Evolutionary conservation across 2,329 filamentous ascomycete genomes (phyloP).

Genomic region (Sporothrix variecibatus): DNA sequence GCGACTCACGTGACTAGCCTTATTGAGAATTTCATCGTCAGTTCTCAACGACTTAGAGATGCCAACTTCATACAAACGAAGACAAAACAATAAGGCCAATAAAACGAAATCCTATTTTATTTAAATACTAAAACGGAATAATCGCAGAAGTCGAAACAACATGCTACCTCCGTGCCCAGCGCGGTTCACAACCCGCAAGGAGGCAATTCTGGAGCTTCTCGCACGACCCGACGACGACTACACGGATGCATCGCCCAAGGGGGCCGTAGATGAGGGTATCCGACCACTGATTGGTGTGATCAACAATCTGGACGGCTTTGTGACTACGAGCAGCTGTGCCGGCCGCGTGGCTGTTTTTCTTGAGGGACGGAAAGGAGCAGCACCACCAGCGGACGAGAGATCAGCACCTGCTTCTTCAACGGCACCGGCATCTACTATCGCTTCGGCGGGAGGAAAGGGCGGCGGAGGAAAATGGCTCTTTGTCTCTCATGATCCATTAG

Average conservation of each 20-base stretch:
- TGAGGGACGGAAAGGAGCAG: slow-evolving; percentile 63
- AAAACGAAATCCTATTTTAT: no score
- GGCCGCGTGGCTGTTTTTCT: slow-evolving; percentile 85
- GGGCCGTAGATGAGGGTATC: slow-evolving; percentile 78
- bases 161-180: slow-evolving; percentile 28
- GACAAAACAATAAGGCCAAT: not conserved
- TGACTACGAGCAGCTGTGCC: slow-evolving; percentile 92
- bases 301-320: slow-evolving; percentile 72
- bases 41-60: not conserved
- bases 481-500: slow-evolving; percentile 77
- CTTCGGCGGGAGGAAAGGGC: slow-evolving; percentile 79
- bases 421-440: slow-evolving; percentile 38
- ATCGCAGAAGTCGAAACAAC: not conserved
- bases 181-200: slow-evolving; percentile 57
- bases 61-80: not conserved
- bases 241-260: slow-evolving; percentile 84
- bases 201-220: slow-evolving; percentile 70
- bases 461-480: slow-evolving; percentile 82
- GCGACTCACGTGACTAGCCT: not conserved
- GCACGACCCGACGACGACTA: slow-evolving; percentile 69
- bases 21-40: slow-evolving; percentile 13
- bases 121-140: not conserved
- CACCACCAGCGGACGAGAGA: not conserved
- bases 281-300: slow-evolving; percentile 75
- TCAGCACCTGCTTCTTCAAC: slow-evolving; percentile 31